A percentile compares a stretch with the other conserved stretches of the same genome.
Conservation (phyloP, 129 eudicot genomes). For the Dittrichia graveolens region DNA sequence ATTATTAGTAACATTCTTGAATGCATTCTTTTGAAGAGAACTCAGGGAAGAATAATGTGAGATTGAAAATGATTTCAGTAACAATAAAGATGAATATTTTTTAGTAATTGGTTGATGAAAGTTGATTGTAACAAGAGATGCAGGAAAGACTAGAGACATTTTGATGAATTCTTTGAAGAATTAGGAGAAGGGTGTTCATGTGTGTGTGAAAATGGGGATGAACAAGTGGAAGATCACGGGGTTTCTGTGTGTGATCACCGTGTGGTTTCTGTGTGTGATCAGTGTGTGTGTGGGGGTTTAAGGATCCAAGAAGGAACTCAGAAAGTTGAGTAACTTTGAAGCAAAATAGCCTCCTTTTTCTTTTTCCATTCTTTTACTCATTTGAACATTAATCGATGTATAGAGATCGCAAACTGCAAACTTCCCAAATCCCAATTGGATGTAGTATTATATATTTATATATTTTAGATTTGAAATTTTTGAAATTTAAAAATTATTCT, state of each 20-base stretch:
- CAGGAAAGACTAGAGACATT: constrained; percentile 27
- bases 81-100: constrained; percentile 4
- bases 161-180: constrained; percentile 8
- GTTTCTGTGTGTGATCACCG: constrained; percentile 29
- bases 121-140: constrained; percentile 18
- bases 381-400: constrained; percentile 12
- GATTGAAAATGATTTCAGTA: background rate
- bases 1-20: background rate
- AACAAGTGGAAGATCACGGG: constrained; percentile 27
- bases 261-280: constrained; percentile 14
- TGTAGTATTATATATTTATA: too few relatives aligned
- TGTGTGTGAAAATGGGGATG: constrained; percentile 20
- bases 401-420: background rate
- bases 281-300: constrained; percentile 19
- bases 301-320: constrained; percentile 30
- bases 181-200: constrained; percentile 15
- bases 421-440: background rate
- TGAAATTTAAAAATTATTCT: too few relatives aligned
- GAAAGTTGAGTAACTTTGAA: constrained; percentile 23
- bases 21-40: constrained; percentile 3
- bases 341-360: background rate
- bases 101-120: constrained; percentile 5
- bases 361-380: background rate
- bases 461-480: too few relatives aligned
- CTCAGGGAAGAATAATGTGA: constrained; percentile 1